Base-by-base conservation (phyloP, 1,139 yeast species). In the Hanseniaspora sp. region DNA sequence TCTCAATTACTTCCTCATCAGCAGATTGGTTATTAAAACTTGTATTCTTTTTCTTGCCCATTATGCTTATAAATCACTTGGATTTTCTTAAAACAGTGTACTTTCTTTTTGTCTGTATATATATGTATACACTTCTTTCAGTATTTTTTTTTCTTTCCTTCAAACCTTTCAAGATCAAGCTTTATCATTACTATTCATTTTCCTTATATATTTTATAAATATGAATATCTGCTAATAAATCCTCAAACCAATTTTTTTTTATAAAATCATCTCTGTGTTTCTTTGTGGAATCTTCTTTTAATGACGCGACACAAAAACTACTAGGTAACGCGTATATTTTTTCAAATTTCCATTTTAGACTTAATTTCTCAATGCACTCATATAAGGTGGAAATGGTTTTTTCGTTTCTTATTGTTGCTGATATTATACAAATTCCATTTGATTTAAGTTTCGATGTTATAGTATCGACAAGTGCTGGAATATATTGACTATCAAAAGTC, bases 401-500 rank as follows among this genome's bases (percentile, higher is more conserved):
- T n/a, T 44, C 35, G 23, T 54, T 54, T 37, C 56, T 54, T 5
- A 54, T 54, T 7, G 56, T 54, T 13, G 56, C 56, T 23, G 54
- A 48, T 18, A 54, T 49, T 17, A 54, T 12, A 31, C 56, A 54
- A 9, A 29, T 6, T n/a, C 53, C 48, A 7, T 40, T 29, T 7
- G 39, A 9, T 11, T 23, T 29, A 12, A 54, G 18, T 12, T 34
- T 23, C 7, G 71, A 72, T 1, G 62, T 58, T 1, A 87, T 65
- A 11, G 84, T 76, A 3, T 64, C 58, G 3, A 80, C 74, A 48
- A 88, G 71, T n/a, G 68, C 68, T 0, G 79, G 79, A n/a, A 85
- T 73, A 1, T 80, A 72, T 3, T 76, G 69, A 1, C 78, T 67
- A 63, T 90, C 96, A 67, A 86, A 90, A 0, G 96, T 86, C 33